Percentiles rank a stretch among this genome's conserved stretches.
These are phyloP conservation scores for Panicum hallii DNA, from an alignment of 202 grass and related monocot species.

Conservation along the genomic window DNA sequence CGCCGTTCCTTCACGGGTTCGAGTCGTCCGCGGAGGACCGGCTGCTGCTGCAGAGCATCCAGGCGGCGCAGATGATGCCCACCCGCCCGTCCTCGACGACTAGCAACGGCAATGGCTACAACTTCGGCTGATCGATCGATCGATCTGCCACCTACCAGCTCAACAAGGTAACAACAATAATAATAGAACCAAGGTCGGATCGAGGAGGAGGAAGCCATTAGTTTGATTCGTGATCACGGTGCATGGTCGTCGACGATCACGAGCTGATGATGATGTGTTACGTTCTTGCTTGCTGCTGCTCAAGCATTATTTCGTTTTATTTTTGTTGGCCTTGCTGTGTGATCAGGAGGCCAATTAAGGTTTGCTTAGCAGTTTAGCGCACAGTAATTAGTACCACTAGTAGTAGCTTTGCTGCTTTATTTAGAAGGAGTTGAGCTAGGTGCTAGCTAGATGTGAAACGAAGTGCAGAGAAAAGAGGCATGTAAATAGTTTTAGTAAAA, in stretches of 20 bases:
- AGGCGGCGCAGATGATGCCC: constrained; percentile 64
- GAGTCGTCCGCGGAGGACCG: constrained; percentile 56
- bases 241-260: not conserved
- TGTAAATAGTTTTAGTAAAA: constrained; percentile 47
- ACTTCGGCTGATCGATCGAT: constrained; percentile 49
- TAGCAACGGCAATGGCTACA: constrained; percentile 69
- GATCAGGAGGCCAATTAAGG: constrained; percentile 28
- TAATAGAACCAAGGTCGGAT: not conserved
- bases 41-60: constrained; percentile 61
- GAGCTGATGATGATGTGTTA: not conserved
- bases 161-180: constrained; percentile 29
- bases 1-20: constrained; percentile 49
- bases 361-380: constrained; percentile 9
- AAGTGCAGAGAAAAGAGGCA: not conserved
- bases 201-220: not conserved
- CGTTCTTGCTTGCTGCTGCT: not conserved
- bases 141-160: not conserved
- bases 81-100: constrained; percentile 52
- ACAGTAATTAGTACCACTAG: not conserved
- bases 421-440: constrained; percentile 19
- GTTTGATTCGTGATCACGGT: not conserved
- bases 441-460: constrained; percentile 35
- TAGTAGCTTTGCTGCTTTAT: constrained; percentile 24
- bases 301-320: not conserved
- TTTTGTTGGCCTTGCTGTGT: constrained; percentile 49